phyloP scores from a whole-genome alignment of 257 asterid species.

The Solanum piurae region DNA sequence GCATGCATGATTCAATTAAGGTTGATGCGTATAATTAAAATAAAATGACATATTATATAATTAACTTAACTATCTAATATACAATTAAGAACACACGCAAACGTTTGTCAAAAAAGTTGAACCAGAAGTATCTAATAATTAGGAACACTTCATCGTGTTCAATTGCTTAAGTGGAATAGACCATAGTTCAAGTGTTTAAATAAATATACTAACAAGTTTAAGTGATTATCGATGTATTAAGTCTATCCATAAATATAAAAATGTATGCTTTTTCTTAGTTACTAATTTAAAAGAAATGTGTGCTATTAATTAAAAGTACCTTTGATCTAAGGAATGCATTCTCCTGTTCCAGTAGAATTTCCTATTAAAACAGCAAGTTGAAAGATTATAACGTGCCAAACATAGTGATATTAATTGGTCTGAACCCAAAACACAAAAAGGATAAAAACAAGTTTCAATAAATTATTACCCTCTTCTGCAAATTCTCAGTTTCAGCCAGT shows the following conservation, averaged over 20 bases:
- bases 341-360: slow-evolving; percentile 75
- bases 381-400: neutral
- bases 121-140: neutral
- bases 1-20: neutral
- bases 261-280: neutral
- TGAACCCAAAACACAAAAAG: neutral
- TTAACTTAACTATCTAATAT: neutral
- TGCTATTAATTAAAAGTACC: slow-evolving; percentile 21
- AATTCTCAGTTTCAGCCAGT: slow-evolving; percentile 63
- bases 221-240: neutral
- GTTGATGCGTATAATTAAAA: too few species aligned
- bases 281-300: neutral
- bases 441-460: neutral
- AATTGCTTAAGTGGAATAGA: neutral
- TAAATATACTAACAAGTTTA: neutral
- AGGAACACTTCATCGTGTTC: neutral
- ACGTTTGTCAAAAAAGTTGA: neutral
- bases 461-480: slow-evolving; percentile 78
- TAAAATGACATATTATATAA: neutral
- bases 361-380: slow-evolving; percentile 4
- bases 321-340: slow-evolving; percentile 68
- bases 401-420: neutral
- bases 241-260: neutral
- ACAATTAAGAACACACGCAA: neutral
- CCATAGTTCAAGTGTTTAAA: neutral